Percentiles rank a stretch among this genome's conserved stretches.
These are phyloP conservation scores for Paraleonurus japonicus DNA, from an alignment of 257 asterid species.

Conservation along the genomic window DNA sequence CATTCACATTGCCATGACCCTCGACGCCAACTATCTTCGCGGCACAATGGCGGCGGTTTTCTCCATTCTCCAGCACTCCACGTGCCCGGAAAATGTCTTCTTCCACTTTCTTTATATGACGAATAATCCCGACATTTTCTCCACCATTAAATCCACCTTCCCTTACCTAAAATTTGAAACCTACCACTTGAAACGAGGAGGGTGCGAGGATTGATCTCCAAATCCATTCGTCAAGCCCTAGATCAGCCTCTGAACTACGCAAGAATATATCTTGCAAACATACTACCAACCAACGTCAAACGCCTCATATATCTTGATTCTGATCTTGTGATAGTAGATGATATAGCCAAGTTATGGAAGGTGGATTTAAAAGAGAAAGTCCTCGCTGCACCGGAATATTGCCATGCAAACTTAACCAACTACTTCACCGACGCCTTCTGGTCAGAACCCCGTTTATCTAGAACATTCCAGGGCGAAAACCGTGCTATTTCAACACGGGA, in stretches of 20 bases:
- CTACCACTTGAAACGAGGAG: constrained; percentile 33
- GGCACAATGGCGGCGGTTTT: constrained; percentile 47
- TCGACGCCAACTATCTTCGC: constrained; percentile 38
- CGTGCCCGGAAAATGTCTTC: constrained; percentile 42
- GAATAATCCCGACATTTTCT: constrained; percentile 21
- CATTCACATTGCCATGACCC: constrained; percentile 39
- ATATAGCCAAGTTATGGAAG: constrained; percentile 32
- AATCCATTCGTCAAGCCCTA: constrained; percentile 42
- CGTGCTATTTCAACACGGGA: constrained; percentile 49
- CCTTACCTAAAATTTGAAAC: constrained; percentile 41
- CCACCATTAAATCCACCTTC: constrained; percentile 36
- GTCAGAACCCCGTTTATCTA: constrained; percentile 14
- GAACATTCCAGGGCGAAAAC: constrained; percentile 31
- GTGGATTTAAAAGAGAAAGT: constrained; percentile 30
- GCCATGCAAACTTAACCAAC: constrained; percentile 36
- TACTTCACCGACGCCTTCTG: constrained; percentile 39
- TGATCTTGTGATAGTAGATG: constrained; percentile 38
- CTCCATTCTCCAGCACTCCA: constrained; percentile 44
- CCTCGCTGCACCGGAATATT: constrained; percentile 39
- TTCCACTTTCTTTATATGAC: constrained; percentile 38
- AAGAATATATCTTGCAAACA: constrained; percentile 24
- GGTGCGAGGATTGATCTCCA: constrained; percentile 35
- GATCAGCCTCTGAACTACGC: constrained; percentile 45
- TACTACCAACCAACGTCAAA: constrained; percentile 28
- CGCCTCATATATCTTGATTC: constrained; percentile 42